phyloP scores from a whole-genome alignment of 1,284 basidiomycete species.

The Ustilago hordei region DNA sequence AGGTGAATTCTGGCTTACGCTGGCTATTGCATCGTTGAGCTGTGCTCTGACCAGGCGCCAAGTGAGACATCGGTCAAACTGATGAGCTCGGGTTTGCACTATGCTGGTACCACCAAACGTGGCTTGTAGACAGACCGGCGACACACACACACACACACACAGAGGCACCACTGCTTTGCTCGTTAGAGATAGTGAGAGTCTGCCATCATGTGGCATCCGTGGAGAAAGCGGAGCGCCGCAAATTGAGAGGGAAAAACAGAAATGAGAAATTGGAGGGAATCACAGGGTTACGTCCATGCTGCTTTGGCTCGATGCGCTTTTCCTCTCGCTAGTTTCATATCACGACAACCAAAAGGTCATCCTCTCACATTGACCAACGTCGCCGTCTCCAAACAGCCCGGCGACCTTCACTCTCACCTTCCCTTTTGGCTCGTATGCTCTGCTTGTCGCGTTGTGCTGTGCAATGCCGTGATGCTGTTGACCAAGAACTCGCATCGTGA shows the following conservation, averaged over 20 bases:
- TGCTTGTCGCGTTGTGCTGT: neutral
- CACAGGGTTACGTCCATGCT: neutral
- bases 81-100: neutral
- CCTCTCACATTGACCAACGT: neutral
- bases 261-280: neutral
- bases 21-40: neutral
- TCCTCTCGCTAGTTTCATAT: neutral
- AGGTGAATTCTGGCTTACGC: neutral
- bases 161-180: neutral
- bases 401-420: neutral
- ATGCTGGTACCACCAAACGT: neutral
- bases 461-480: neutral
- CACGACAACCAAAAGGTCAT: neutral
- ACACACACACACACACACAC: neutral
- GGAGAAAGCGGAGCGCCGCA: constrained; percentile 10
- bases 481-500: neutral
- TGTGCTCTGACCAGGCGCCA: neutral
- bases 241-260: neutral
- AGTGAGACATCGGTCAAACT: neutral
- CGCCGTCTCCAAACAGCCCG: neutral
- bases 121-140: constrained; percentile 1
- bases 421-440: neutral
- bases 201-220: neutral
- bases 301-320: neutral
- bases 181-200: neutral